Evolutionary conservation across 257 asterid genomes (phyloP).

Genomic region (Fraxinus anomala): DNA sequence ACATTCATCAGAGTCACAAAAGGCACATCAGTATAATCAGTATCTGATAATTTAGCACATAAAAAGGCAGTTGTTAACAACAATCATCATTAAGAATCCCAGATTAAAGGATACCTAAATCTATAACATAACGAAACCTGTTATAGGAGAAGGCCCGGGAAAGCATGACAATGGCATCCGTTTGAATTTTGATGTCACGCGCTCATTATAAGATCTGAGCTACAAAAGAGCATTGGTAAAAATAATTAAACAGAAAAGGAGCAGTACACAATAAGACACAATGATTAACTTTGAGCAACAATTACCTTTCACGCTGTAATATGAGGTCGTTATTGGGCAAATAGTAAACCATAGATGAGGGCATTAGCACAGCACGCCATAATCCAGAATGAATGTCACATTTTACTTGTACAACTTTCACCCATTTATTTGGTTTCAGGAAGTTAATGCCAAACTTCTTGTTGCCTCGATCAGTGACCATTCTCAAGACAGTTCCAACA

Average conservation of each 20-base stretch:
- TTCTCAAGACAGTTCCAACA: constrained; percentile 79
- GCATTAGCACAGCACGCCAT: constrained; percentile 70
- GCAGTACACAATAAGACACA: not conserved
- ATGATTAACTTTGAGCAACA: constrained; percentile 26
- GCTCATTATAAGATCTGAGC: constrained; percentile 55
- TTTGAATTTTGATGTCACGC: constrained; percentile 48
- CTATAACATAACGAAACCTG: constrained; percentile 51
- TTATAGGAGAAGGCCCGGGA: constrained; percentile 63
- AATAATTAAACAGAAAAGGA: constrained; percentile 11
- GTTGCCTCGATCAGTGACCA: constrained; percentile 44
- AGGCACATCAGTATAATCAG: constrained; percentile 52
- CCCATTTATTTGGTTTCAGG: constrained; percentile 69
- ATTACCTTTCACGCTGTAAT: constrained; percentile 57
- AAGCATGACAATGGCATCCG: constrained; percentile 66
- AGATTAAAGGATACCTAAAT: constrained; percentile 25
- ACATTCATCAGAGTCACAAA: constrained; percentile 74
- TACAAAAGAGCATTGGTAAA: constrained; percentile 18
- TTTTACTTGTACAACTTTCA: constrained; percentile 49
- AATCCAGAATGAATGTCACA: constrained; percentile 51
- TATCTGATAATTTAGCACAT: constrained; percentile 44
- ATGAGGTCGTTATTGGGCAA: constrained; percentile 60
- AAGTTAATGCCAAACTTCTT: constrained; percentile 50
- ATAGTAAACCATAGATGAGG: constrained; percentile 61
- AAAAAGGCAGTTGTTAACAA: constrained; percentile 10
- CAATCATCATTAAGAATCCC: constrained; percentile 18